A percentile compares a stretch with the other conserved stretches of the same genome.
These are phyloP conservation scores for Plantago lanceolata DNA, from an alignment of 305 asterid species.

Conservation along the genomic window DNA sequence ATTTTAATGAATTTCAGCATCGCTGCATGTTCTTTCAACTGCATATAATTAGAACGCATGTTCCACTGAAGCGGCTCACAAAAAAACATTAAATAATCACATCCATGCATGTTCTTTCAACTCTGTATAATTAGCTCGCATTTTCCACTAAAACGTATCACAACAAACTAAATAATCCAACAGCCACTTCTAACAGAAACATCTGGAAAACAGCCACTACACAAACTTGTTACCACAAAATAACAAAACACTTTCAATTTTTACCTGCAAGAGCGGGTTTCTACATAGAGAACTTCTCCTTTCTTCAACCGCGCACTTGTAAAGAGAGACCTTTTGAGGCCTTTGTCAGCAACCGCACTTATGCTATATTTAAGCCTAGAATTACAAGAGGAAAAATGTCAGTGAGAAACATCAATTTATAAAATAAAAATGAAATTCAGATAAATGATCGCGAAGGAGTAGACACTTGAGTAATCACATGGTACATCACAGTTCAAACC, in stretches of 20 bases:
- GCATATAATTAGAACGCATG: too few relatives aligned
- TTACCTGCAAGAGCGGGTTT: slow-evolving; percentile 80
- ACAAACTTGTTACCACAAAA: neutral
- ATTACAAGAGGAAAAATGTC: slow-evolving; percentile 18
- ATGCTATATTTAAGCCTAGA: slow-evolving; percentile 88
- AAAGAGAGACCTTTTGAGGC: slow-evolving; percentile 67
- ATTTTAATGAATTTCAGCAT: neutral
- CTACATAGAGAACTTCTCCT: slow-evolving; percentile 89
- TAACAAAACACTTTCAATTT: neutral
- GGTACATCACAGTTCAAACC: neutral
- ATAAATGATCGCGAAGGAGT: neutral
- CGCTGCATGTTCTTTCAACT: neutral
- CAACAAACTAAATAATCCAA: too few relatives aligned
- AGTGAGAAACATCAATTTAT: slow-evolving; percentile 13
- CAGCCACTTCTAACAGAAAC: neutral
- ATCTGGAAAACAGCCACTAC: too few relatives aligned
- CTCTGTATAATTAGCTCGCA: too few relatives aligned
- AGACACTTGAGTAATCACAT: neutral
- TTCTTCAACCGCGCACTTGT: slow-evolving; percentile 90
- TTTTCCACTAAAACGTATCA: neutral
- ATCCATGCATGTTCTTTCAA: neutral
- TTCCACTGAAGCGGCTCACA: neutral
- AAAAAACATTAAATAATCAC: neutral
- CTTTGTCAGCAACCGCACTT: slow-evolving; percentile 94
- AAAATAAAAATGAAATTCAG: neutral